Evolutionary conservation across 805 yeast species (phyloP).

Genomic region (Wickerhamiella nectarea): DNA sequence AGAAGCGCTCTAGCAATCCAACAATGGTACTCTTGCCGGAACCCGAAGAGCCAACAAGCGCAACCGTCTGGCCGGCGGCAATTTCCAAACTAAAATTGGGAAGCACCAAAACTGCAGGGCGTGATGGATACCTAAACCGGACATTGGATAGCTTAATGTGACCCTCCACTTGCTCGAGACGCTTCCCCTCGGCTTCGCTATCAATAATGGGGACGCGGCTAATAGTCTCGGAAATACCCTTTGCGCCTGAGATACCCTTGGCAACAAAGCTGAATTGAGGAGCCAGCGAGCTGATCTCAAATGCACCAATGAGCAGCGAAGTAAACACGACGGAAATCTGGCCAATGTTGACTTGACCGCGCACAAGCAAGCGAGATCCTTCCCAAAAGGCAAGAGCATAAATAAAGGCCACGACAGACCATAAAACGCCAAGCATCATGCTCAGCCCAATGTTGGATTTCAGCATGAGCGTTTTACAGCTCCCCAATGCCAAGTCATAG

Average conservation of each 20-base stretch:
- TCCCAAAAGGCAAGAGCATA: constrained; percentile 33
- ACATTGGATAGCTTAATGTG: constrained; percentile 75
- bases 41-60: constrained; percentile 93
- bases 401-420: constrained; percentile 26
- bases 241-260: constrained; percentile 30
- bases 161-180: constrained; percentile 30
- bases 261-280: constrained; percentile 29
- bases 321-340: constrained; percentile 27
- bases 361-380: constrained; percentile 29
- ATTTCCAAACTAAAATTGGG: constrained; percentile 62
- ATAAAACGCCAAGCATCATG: constrained; percentile 28
- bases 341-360: constrained; percentile 26
- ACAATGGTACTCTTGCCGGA: constrained; percentile 88
- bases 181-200: constrained; percentile 21
- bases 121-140: constrained; percentile 68
- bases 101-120: constrained; percentile 71
- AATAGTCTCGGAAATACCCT: constrained; percentile 31
- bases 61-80: constrained; percentile 83
- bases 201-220: constrained; percentile 32
- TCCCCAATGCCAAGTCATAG: constrained; percentile 23
- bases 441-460: constrained; percentile 23
- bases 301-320: constrained; percentile 32
- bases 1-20: constrained; percentile 74
- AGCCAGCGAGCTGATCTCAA: constrained; percentile 30
- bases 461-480: constrained; percentile 20